These are phyloP conservation scores for Diaporthe vexans DNA, from an alignment of 2,329 filamentous ascomycete genomes.

Conservation along the genomic window DNA sequence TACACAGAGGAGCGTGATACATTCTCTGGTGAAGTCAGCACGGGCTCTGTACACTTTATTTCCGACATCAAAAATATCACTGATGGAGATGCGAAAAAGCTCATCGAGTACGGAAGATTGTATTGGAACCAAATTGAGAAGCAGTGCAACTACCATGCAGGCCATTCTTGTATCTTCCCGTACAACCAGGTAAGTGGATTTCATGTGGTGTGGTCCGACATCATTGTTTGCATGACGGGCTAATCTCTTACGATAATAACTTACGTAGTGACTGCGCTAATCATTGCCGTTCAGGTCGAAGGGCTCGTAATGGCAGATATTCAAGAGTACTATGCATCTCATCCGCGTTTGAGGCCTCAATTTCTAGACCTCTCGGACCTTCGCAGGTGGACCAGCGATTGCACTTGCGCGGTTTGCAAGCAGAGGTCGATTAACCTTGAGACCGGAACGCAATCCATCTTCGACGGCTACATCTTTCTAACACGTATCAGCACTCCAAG, in stretches of 20 bases:
- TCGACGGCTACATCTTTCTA: background rate
- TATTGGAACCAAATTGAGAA: constrained; percentile 42
- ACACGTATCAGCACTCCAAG: background rate
- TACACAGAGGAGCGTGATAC: too few species aligned
- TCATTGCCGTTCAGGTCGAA: constrained; percentile 8
- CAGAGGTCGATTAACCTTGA: background rate
- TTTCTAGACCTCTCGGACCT: background rate
- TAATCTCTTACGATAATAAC: background rate
- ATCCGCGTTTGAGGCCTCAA: fast-evolving
- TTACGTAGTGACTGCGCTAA: background rate
- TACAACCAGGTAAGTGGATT: constrained; percentile 41
- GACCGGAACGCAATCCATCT: background rate
- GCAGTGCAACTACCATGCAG: constrained; percentile 42
- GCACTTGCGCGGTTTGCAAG: constrained; percentile 21
- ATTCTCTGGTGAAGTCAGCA: background rate
- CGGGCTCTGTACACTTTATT: background rate
- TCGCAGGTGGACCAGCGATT: constrained; percentile 9
- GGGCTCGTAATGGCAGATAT: constrained; percentile 44
- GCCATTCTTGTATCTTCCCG: constrained; percentile 39
- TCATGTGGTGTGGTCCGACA: background rate
- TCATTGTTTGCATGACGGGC: too few species aligned
- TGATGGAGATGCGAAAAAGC: background rate
- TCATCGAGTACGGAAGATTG: background rate
- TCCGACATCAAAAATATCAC: background rate
- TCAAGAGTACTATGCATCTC: background rate